Evolutionary conservation across 2,329 filamentous ascomycete genomes (phyloP), one percentile per base, ranked within the genome.

Genomic region (Clonostachys rosea): DNA sequence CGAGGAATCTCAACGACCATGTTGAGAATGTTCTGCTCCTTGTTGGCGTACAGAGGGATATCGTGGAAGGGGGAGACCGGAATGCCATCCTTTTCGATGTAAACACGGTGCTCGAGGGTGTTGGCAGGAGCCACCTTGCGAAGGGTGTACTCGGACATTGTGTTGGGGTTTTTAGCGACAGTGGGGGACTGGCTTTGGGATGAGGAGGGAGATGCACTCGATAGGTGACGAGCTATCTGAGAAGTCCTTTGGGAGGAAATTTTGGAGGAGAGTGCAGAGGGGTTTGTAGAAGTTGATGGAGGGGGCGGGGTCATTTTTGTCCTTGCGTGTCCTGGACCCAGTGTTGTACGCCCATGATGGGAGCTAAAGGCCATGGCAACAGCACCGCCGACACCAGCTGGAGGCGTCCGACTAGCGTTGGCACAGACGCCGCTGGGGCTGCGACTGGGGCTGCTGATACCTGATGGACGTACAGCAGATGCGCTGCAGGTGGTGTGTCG

Each of bases 1-100:
- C 94, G 87, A 64, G 94, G 94, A 63, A 99, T 96, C 86, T 99
- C 94, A 62, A 99, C 94, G 56, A 99, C 70, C 94, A 99, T 99
- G 86, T 99, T 99, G 66, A 99, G 82, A 69, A 97, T 77, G 60
- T 87, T 95, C 81, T 96, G 84, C 78, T 96, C 87, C 73, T 88
- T 80, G 71, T 99, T 96, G 84, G 92, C 92, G 68, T 91, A 99
- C 60, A 99, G 89, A 53, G 94, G 94, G 59, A 99, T 91, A 69
- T 99, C 94, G 79, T 99, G 94, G 84, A 96, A 99, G 59, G 92
- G 88, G 54, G 92, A 97, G 70, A 97, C 72, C 58, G 89, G 88
- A 56, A 88, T 77, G 75, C 92, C 94, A 87, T 97, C 89, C 79
- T 95, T 91, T 81, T 99, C 92, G 67, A 97, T 84, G 83, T 87